Percentiles rank a stretch among this genome's conserved stretches.
Evolutionary conservation across 2,329 filamentous ascomycete genomes (phyloP).

Genomic region (Hypoxylon rubiginosum): DNA sequence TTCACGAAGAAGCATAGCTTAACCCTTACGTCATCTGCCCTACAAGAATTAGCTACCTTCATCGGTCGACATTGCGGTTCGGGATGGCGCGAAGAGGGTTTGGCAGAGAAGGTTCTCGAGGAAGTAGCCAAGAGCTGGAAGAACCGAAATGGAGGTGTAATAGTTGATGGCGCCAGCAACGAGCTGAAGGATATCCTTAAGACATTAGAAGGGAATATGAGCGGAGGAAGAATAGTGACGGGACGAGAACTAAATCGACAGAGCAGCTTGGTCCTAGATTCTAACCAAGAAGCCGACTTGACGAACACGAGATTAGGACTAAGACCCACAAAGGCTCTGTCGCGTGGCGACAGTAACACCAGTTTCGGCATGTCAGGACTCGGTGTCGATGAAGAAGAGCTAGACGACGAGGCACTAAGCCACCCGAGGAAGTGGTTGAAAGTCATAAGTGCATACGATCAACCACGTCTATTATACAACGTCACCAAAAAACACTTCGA

Average conservation of each 20-base stretch:
- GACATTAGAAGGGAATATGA: constrained; percentile 88
- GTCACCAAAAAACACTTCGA: constrained; percentile 91
- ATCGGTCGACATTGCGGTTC: constrained; percentile 95
- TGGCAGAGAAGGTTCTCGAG: constrained; percentile 92
- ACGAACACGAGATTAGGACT: constrained; percentile 69
- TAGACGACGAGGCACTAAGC: constrained; percentile 70
- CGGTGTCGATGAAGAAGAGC: constrained; percentile 66
- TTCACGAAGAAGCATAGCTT: constrained; percentile 98
- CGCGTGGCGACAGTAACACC: constrained; percentile 72
- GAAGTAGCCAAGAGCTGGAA: constrained; percentile 95
- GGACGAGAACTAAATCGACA: constrained; percentile 71
- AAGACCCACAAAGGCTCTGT: constrained; percentile 59
- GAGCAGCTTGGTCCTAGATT: constrained; percentile 73
- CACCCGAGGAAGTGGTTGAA: constrained; percentile 88
- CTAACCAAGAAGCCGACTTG: constrained; percentile 64
- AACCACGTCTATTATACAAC: constrained; percentile 84
- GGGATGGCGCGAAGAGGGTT: constrained; percentile 94
- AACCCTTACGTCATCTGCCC: constrained; percentile 87
- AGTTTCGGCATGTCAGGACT: constrained; percentile 74
- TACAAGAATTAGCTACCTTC: constrained; percentile 88
- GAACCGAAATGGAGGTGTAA: constrained; percentile 86
- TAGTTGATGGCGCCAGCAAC: constrained; percentile 85
- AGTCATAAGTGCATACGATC: constrained; percentile 85
- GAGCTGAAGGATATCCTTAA: constrained; percentile 87
- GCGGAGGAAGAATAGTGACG: constrained; percentile 77